Conservation (phyloP, 2,329 filamentous ascomycete species). For the Metarhizium sp. region DNA sequence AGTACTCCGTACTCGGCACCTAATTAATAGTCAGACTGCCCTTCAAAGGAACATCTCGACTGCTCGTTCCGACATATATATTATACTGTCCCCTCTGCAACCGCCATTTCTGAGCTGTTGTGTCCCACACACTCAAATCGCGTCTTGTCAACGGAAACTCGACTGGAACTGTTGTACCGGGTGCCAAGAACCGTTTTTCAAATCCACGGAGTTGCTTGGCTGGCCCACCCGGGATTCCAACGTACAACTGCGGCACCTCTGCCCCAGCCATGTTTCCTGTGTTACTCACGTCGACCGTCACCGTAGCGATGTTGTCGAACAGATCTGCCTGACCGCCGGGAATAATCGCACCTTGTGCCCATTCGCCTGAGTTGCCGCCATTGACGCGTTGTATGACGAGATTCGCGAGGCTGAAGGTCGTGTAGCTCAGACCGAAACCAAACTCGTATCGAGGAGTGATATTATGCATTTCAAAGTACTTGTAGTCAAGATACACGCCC, state of each 20-base stretch:
- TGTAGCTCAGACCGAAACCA: constrained; percentile 48
- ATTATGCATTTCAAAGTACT: constrained; percentile 39
- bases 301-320: constrained; percentile 34
- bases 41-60: constrained; percentile 32
- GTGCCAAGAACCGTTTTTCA: constrained; percentile 45
- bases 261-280: constrained; percentile 30
- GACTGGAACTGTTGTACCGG: constrained; percentile 33
- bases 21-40: constrained; percentile 26
- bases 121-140: constrained; percentile 60
- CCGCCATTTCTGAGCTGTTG: constrained; percentile 50
- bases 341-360: constrained; percentile 28
- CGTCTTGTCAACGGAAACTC: constrained; percentile 48
- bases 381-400: constrained; percentile 24
- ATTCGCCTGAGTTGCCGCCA: constrained; percentile 18
- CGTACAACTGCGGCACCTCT: constrained; percentile 40
- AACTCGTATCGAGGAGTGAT: constrained; percentile 45
- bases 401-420: constrained; percentile 38
- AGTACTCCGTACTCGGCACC: neutral
- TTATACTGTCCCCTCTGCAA: constrained; percentile 34
- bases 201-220: constrained; percentile 56
- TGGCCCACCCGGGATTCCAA: constrained; percentile 38
- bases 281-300: constrained; percentile 31
- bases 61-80: constrained; percentile 38
- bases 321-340: constrained; percentile 37
- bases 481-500: constrained; percentile 44